Conservation (phyloP, 208 protist genomes). For the Strigomonas culicis region DNA sequence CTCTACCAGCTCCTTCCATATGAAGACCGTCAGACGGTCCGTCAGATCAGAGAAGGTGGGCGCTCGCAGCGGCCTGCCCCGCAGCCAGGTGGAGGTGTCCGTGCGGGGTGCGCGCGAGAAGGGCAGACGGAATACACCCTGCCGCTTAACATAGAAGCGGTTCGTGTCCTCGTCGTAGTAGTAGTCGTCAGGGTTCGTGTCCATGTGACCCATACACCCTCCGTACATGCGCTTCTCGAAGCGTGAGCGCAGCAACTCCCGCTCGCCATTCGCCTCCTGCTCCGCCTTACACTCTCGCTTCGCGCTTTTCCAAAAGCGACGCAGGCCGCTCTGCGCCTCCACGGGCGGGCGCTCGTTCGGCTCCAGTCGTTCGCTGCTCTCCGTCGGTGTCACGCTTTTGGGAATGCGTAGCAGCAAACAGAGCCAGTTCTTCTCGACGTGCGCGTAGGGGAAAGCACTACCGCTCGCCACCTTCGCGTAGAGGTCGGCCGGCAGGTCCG, state of each 20-base stretch:
- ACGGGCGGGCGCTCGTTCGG: no score
- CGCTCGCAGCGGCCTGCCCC: background rate
- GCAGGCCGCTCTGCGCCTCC: no score
- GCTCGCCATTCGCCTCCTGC: no score
- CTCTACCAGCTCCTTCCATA: constrained; percentile 25
- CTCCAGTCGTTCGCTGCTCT: no score
- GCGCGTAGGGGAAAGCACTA: constrained; percentile 32
- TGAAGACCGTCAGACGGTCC: constrained; percentile 39
- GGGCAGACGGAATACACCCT: background rate
- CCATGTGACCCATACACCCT: background rate
- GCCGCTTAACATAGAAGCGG: constrained; percentile 7
- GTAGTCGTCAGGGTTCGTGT: constrained; percentile 2
- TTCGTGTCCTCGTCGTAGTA: constrained; percentile 23
- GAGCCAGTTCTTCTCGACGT: constrained; percentile 40
- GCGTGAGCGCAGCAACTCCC: no score
- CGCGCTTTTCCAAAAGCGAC: no score
- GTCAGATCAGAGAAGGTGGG: constrained; percentile 31
- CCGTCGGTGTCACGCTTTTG: constrained; percentile 13
- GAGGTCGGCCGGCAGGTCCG: constrained; percentile 27
- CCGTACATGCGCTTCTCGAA: no score
- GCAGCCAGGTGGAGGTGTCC: no score
- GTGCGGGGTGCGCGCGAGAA: no score
- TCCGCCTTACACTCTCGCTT: no score
- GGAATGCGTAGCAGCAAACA: constrained; percentile 36
- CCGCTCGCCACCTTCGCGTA: constrained; percentile 26